Percentiles rank a stretch among this genome's conserved stretches.
These are phyloP conservation scores for Saccharomyces hybrid DNA, from an alignment of 1,139 yeast species.

Conservation along the genomic window DNA sequence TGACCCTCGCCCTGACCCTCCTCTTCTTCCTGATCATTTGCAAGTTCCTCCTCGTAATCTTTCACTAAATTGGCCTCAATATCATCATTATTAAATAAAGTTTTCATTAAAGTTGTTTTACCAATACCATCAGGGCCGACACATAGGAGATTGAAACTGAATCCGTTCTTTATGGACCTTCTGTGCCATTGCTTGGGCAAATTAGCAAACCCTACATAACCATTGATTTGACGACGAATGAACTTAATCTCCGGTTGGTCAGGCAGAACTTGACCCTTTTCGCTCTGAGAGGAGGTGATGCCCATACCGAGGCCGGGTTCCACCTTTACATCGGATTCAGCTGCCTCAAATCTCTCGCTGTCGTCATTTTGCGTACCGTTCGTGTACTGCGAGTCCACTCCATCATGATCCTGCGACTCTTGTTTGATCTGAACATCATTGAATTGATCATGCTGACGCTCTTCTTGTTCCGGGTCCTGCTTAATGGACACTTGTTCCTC, in stretches of 20 bases:
- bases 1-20: slow-evolving; percentile 21
- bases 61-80: slow-evolving; percentile 5
- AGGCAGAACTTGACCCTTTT: slow-evolving; percentile 27
- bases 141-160: slow-evolving; percentile 78
- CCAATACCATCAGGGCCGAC: slow-evolving; percentile 94
- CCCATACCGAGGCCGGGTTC: slow-evolving; percentile 8
- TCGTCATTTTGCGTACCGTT: neutral
- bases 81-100: slow-evolving; percentile 75
- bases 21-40: slow-evolving; percentile 8
- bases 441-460: neutral
- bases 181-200: slow-evolving; percentile 99
- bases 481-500: slow-evolving; percentile 9
- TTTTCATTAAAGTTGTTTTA: slow-evolving; percentile 84
- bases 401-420: neutral
- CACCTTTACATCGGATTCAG: neutral
- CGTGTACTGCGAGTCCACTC: neutral
- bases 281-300: neutral
- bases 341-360: neutral
- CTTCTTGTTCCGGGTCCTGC: slow-evolving; percentile 6
- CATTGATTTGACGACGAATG: slow-evolving; percentile 75
- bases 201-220: slow-evolving; percentile 96
- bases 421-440: neutral
- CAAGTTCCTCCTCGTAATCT: slow-evolving; percentile 3
- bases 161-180: slow-evolving; percentile 90
- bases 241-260: slow-evolving; percentile 40